phyloP scores from a whole-genome alignment of 441 rosid genomes.

The Erysimum cheiri region DNA sequence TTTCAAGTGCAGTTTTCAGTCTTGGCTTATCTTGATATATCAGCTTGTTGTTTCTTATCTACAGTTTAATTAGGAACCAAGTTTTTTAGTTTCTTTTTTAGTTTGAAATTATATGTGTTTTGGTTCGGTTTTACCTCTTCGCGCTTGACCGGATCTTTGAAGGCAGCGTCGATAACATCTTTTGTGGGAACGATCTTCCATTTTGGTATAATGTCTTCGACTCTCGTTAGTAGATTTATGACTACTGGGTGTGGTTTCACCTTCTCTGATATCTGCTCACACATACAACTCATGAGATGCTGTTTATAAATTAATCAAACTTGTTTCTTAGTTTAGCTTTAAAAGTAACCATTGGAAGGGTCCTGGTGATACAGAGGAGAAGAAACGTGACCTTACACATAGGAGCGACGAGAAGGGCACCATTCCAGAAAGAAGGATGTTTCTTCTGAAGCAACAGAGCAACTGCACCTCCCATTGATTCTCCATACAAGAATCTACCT shows the following conservation, averaged over 20 bases:
- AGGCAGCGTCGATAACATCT: slow-evolving; percentile 85
- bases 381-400: slow-evolving; percentile 88
- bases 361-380: not conserved
- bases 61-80: slow-evolving; percentile 21
- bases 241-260: slow-evolving; percentile 93
- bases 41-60: slow-evolving; percentile 88
- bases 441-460: slow-evolving; percentile 80
- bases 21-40: slow-evolving; percentile 97
- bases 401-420: slow-evolving; percentile 97
- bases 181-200: slow-evolving; percentile 97
- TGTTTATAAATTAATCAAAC: not conserved
- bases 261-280: slow-evolving; percentile 83
- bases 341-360: not conserved
- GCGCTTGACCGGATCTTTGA: slow-evolving; percentile 83
- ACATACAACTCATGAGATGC: not conserved
- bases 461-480: slow-evolving; percentile 99
- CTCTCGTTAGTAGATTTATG: slow-evolving; percentile 71
- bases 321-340: not conserved
- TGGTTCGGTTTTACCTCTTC: slow-evolving; percentile 55
- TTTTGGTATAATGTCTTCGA: slow-evolving; percentile 88
- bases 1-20: slow-evolving; percentile 90
- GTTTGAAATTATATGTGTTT: not conserved
- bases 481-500: slow-evolving; percentile 87
- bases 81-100: not conserved
- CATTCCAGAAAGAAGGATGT: slow-evolving; percentile 81